Conservation (phyloP, 2,329 filamentous ascomycete species). For the Simplicillium sp. region DNA sequence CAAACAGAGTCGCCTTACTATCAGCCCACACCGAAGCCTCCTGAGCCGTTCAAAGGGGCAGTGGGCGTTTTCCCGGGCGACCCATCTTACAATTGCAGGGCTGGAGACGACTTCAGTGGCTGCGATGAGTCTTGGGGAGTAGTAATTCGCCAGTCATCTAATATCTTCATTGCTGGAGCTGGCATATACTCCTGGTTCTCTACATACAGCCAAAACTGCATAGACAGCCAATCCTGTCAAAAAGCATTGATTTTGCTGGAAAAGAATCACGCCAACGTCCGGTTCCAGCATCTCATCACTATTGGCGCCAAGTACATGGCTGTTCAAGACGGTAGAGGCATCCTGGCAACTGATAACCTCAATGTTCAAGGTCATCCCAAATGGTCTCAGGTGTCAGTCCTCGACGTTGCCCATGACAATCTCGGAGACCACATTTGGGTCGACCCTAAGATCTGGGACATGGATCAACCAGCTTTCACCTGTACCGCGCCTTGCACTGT, state of each 20-base stretch:
- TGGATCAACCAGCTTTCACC: slow-evolving; percentile 16
- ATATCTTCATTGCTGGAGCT: slow-evolving; percentile 11
- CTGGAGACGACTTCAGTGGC: slow-evolving; percentile 5
- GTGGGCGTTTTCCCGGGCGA: not conserved
- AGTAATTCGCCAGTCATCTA: slow-evolving; percentile 5
- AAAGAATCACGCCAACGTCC: slow-evolving; percentile 10
- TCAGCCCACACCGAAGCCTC: slow-evolving; percentile 9
- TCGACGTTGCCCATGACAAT: no score
- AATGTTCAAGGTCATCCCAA: slow-evolving; percentile 13
- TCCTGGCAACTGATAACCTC: slow-evolving; percentile 15
- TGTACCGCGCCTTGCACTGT: slow-evolving; percentile 18
- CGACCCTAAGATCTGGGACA: slow-evolving; percentile 18
- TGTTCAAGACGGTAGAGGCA: slow-evolving; percentile 12
- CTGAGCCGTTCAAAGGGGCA: not conserved
- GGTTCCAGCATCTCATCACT: slow-evolving; percentile 15
- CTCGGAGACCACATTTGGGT: not conserved
- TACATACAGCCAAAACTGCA: slow-evolving; percentile 11
- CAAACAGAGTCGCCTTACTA: slow-evolving; percentile 61
- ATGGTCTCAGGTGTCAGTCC: slow-evolving; percentile 13
- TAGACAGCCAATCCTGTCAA: slow-evolving; percentile 12
- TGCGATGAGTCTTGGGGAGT: slow-evolving; percentile 7
- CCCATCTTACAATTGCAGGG: not conserved
- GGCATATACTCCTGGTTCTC: slow-evolving; percentile 16
- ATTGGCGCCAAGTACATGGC: slow-evolving; percentile 18
- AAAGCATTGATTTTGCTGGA: slow-evolving; percentile 9